Percentiles rank a stretch among this genome's conserved stretches.
Conservation (phyloP, 306 rosid genomes). For the Begonia peltatifolia region DNA sequence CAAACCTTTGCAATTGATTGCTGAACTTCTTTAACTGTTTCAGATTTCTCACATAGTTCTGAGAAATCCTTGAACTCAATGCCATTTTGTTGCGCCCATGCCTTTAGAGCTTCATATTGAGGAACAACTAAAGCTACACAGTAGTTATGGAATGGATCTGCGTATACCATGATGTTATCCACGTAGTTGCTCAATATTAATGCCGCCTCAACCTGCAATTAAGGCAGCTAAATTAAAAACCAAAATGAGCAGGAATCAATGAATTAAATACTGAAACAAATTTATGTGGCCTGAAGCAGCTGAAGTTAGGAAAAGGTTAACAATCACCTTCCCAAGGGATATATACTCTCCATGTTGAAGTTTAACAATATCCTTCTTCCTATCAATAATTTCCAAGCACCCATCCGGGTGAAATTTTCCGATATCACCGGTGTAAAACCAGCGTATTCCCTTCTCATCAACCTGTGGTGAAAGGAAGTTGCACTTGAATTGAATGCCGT, state of each 20-base stretch:
- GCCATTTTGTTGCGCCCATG: constrained; percentile 73
- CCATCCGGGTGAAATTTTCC: constrained; percentile 84
- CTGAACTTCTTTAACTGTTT: constrained; percentile 53
- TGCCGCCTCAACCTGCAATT: constrained; percentile 73
- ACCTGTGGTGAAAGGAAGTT: constrained; percentile 23
- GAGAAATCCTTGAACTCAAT: constrained; percentile 33
- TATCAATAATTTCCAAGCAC: constrained; percentile 81
- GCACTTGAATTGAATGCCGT: too few relatives aligned
- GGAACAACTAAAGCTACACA: constrained; percentile 73
- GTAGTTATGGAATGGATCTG: constrained; percentile 67
- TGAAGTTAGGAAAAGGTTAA: constrained; percentile 4
- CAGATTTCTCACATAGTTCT: constrained; percentile 64
- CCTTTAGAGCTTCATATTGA: constrained; percentile 33
- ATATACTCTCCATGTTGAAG: constrained; percentile 95
- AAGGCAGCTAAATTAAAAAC: constrained; percentile 5
- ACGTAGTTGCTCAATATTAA: constrained; percentile 41
- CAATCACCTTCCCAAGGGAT: constrained; percentile 78
- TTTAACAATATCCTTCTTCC: constrained; percentile 90
- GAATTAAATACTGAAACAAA: background rate
- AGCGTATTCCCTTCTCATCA: constrained; percentile 71
- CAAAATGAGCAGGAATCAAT: constrained; percentile 9
- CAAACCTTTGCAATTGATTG: constrained; percentile 71
- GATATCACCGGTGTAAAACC: constrained; percentile 81
- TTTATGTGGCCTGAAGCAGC: background rate
- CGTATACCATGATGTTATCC: constrained; percentile 63